A percentile compares a stretch with the other conserved stretches of the same genome.
Conservation (phyloP, 192 early-diverging fungal genomes). For the Podila minutissima region DNA sequence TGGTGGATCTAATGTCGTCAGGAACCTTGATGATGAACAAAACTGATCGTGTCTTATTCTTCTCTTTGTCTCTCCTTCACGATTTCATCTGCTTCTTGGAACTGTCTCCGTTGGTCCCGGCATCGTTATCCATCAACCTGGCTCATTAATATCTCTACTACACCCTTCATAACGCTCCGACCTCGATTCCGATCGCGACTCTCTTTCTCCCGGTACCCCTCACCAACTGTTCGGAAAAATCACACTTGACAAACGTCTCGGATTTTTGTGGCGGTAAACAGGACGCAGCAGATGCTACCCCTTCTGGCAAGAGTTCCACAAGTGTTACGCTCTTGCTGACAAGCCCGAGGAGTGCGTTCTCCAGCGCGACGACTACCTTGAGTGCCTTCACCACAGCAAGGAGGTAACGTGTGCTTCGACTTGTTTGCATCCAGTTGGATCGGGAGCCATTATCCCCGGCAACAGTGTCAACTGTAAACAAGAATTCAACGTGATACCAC, state of each 20-base stretch:
- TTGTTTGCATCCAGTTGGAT: too few relatives aligned
- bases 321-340: constrained; percentile 90
- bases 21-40: neutral
- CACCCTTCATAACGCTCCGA: too few relatives aligned
- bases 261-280: constrained; percentile 33
- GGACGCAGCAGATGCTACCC: constrained; percentile 93
- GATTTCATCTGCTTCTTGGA: neutral
- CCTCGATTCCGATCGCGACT: too few relatives aligned
- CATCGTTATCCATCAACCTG: too few relatives aligned
- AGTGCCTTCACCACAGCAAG: constrained; percentile 96
- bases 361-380: constrained; percentile 93
- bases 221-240: neutral
- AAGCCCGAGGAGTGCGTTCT: constrained; percentile 76
- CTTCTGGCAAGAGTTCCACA: constrained; percentile 97
- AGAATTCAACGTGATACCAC: too few relatives aligned
- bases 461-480: too few relatives aligned
- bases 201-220: neutral
- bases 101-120: neutral
- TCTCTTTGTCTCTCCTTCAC: neutral
- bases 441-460: too few relatives aligned
- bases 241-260: neutral
- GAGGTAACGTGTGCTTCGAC: constrained; percentile 66
- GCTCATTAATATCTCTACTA: too few relatives aligned
- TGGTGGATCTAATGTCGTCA: neutral
- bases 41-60: neutral